Conservation (phyloP, 148 eudicot species). For the Vaccinium corymbosum region DNA sequence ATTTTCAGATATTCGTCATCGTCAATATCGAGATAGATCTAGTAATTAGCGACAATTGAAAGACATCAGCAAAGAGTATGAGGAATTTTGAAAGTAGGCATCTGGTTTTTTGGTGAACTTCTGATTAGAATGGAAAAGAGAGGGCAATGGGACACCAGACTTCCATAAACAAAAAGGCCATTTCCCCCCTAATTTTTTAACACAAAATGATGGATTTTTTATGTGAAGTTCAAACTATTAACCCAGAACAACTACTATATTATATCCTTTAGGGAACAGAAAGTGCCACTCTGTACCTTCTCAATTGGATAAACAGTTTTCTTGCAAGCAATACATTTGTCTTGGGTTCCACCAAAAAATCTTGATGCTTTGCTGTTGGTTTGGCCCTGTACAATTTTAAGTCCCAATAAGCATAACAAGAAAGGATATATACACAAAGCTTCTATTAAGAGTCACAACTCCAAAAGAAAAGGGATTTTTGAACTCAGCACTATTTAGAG, state of each 20-base stretch:
- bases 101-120: background rate
- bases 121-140: background rate
- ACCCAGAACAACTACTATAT: background rate
- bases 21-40: background rate
- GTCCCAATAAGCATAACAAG: background rate
- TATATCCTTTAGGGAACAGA: conserved; percentile 18
- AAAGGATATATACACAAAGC: background rate
- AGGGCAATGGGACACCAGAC: background rate
- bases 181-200: background rate
- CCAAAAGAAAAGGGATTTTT: background rate
- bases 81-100: background rate
- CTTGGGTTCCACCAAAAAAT: conserved; percentile 70
- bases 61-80: background rate
- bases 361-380: conserved; percentile 50
- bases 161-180: background rate
- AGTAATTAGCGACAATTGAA: background rate
- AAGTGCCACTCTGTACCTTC: conserved; percentile 29
- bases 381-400: conserved; percentile 14
- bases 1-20: background rate
- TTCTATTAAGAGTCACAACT: background rate
- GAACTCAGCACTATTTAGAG: background rate
- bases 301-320: conserved; percentile 69
- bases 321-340: conserved; percentile 65
- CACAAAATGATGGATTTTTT: background rate
- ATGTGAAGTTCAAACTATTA: background rate